Conservation (phyloP, 805 yeast genomes). For the Myxozyma kluyveri region DNA sequence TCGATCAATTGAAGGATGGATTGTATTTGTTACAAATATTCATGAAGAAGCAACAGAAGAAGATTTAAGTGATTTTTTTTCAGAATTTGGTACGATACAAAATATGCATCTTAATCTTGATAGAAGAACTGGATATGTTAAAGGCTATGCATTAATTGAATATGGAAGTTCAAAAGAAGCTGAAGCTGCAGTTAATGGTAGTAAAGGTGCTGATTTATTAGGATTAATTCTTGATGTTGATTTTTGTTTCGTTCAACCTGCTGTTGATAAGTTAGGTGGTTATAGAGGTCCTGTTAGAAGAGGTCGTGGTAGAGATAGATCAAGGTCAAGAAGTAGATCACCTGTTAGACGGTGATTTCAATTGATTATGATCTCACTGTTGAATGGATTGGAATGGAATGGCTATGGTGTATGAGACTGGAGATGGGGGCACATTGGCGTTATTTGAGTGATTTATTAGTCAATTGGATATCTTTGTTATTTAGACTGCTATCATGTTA, state of each 20-base stretch:
- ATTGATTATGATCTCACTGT: too few relatives aligned
- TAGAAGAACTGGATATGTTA: slow-evolving; percentile 46
- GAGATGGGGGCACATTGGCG: slow-evolving; percentile 2
- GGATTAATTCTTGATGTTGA: slow-evolving; percentile 40
- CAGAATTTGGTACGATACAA: slow-evolving; percentile 44
- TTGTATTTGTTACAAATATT: slow-evolving; percentile 42
- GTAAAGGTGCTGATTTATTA: slow-evolving; percentile 38
- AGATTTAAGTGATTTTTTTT: slow-evolving; percentile 43
- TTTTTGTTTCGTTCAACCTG: slow-evolving; percentile 43
- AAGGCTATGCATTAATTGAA: slow-evolving; percentile 46
- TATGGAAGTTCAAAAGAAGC: slow-evolving; percentile 40
- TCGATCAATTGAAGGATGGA: slow-evolving; percentile 45
- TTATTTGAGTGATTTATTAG: neutral
- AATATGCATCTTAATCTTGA: slow-evolving; percentile 45
- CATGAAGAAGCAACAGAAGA: slow-evolving; percentile 50
- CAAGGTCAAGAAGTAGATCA: neutral
- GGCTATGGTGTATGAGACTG: neutral
- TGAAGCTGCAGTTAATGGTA: slow-evolving; percentile 37
- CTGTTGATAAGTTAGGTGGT: slow-evolving; percentile 5
- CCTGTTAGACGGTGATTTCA: neutral
- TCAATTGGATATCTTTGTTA: neutral
- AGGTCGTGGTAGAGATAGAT: slow-evolving; percentile 26
- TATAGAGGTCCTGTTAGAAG: slow-evolving; percentile 20
- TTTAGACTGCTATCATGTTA: neutral
- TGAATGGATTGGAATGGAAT: too few relatives aligned